These are phyloP conservation scores for Backusella westeae DNA, from an alignment of 192 early-diverging fungal species.

Conservation along the genomic window DNA sequence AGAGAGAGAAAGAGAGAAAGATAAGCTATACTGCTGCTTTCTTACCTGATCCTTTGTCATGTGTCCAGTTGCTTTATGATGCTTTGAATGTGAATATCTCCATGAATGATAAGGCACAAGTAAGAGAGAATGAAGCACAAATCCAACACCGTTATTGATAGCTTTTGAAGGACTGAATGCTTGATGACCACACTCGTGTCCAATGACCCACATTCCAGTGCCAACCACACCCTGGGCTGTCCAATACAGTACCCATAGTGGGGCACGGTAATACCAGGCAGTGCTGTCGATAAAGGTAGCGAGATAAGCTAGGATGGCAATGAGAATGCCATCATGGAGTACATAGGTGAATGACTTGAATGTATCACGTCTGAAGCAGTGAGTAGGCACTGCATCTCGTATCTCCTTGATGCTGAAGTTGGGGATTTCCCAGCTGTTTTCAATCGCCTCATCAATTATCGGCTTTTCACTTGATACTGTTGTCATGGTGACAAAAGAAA, in stretches of 20 bases:
- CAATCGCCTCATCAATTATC: conserved; percentile 30
- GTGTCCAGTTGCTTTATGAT: conserved; percentile 91
- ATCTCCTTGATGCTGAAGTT: conserved; percentile 90
- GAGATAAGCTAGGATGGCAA: conserved; percentile 59
- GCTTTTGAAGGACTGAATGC: conserved; percentile 80
- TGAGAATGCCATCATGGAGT: conserved; percentile 68
- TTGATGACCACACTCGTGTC: conserved; percentile 93
- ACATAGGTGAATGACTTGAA: conserved; percentile 80
- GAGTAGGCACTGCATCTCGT: conserved; percentile 84
- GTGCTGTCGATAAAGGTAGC: conserved; percentile 66
- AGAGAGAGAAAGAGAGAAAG: neutral
- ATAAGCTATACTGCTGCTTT: too few species aligned
- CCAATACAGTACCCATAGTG: conserved; percentile 84
- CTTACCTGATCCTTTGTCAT: conserved; percentile 81
- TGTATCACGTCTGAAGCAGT: conserved; percentile 89
- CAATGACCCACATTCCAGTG: conserved; percentile 89
- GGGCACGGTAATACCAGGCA: conserved; percentile 44
- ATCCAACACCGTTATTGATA: conserved; percentile 89
- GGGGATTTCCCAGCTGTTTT: conserved; percentile 56
- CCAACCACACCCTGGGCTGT: conserved; percentile 77
- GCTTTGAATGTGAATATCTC: conserved; percentile 87
- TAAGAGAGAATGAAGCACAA: conserved; percentile 83
- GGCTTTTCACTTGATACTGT: neutral
- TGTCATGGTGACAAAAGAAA: neutral
- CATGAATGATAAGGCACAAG: conserved; percentile 95